Evolutionary conservation across 495 filamentous ascomycete genomes (phyloP).

Genomic region (Trichoderma orchidacearum): DNA sequence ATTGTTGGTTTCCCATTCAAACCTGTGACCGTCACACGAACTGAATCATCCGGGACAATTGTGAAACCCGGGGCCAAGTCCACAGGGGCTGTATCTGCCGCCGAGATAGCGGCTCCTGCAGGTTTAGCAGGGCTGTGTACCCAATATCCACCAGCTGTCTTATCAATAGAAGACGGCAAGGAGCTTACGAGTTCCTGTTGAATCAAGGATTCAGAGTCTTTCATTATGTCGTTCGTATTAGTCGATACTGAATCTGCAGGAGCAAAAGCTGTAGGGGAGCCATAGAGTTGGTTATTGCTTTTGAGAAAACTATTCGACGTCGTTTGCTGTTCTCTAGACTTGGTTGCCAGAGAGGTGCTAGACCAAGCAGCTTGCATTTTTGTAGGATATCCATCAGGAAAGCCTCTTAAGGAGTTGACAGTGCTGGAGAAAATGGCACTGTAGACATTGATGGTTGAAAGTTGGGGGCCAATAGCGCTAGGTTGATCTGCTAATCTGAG

Average conservation of each 20-base stretch:
- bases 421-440: background rate
- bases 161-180: background rate
- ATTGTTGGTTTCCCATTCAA: background rate
- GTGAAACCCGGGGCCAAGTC: too few species aligned
- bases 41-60: too few species aligned
- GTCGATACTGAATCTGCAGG: background rate
- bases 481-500: background rate
- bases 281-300: background rate
- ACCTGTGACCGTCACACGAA: background rate
- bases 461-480: background rate
- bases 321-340: background rate
- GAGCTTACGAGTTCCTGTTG: background rate
- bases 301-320: background rate
- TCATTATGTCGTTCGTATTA: background rate
- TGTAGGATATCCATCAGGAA: background rate
- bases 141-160: too few species aligned
- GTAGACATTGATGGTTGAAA: background rate
- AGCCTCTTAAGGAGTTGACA: background rate
- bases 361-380: background rate
- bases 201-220: background rate
- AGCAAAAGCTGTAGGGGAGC: background rate
- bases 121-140: too few species aligned
- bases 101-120: too few species aligned
- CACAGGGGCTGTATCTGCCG: background rate
- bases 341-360: background rate